Base-by-base conservation (phyloP, 805 yeast species). In the Grigorovia humatica region DNA sequence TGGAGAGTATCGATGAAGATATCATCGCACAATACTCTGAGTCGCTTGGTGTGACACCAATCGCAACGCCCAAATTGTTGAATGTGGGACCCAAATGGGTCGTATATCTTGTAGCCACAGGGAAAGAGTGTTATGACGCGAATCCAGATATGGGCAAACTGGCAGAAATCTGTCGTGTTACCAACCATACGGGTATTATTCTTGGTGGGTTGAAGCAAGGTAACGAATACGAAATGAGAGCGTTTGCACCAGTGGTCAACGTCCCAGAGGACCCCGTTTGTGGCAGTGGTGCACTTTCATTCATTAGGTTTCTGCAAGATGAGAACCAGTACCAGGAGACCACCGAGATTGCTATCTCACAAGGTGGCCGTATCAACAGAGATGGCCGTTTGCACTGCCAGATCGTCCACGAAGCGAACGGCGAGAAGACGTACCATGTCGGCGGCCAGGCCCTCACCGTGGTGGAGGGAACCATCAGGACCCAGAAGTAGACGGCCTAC, bases 241-340 rank as follows among this genome's bases (percentile, higher is more conserved):
- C 77, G 12, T 74, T 77, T 59, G 72, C 73, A 2, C 73, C 75
- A 1, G 48, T 32, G 4, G 56, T 52, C 2, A 71, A 70, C 15
- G 64, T 70, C 1, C 47, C 54, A n/a, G 82, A 78, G 53, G 82
- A 77, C 58, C 81, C 81, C 1, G 81, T 75, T 9, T 77, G 81
- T 60, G 82, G 82, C 2, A 70, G 75, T 54, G 81, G 81, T n/a
- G 67, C 72, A 1, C 65, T 64, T 13, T 66, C 73, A 0, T 58
- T 67, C 38, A 63, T 61, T 15, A 60, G 65, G 35, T 57, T 62
- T 23, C 47, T 70, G 44, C 63, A 69, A 45, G 61, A 60, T 2
- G 35, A 54, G 1, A 50, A 62, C 32, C 57, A 58, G 2, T 58
- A 57, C 50, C 51, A 52, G 23, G 55, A 52, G 13, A 53, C 62